Base-by-base conservation (phyloP, 192 early-diverging fungal species). In the Entomortierella beljakovae region DNA sequence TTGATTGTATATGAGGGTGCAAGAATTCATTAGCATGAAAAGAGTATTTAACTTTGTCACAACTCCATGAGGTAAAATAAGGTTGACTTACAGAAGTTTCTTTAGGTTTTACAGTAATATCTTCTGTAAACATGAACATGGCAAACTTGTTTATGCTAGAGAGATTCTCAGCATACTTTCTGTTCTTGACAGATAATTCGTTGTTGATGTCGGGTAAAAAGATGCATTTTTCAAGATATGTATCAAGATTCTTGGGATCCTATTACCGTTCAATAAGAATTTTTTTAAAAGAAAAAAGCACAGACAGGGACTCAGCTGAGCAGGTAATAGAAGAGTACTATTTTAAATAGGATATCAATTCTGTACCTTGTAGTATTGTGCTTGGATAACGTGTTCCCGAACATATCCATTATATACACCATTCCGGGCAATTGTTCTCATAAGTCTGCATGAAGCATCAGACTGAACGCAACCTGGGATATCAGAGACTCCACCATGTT, bases 151-250 rank as follows among this genome's bases (percentile, higher is more conserved):
- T 89, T 22, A 99, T 83, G 33, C 68, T 72, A 6, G 59, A 23
- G 26, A 99, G 66, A 10, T 88, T 82, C 10, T 83, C 49, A 10
- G 63, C 71, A 58, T 97, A 99, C 0, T 71, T 83, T 26, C 54
- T 42, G 60, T 94, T 93, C 53, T 83, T 85, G 58, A 46, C 49
- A 1, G 29, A 67, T 23, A 81, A 50, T 62, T 98, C 96, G 80
- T 94, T 91, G 72, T 99, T 99, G 51, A 97, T 84, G 55, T 92
- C 89, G 0, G 98, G 94, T 31, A 99, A 83, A 68, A 97, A 99
- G 23, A 94, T 90, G 66, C 90, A 95, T 66, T 83, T 79, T 58
- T 90, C 65, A 46, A 94, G 57, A 81, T 99, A 99, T 37, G 75
- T 84, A 38, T 90, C 86, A 28, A 90, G 61, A n/a, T 88, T 87